Base-by-base conservation (phyloP, 371 early-diverging fungal genomes). In the Basidiobolus meristosporus region DNA sequence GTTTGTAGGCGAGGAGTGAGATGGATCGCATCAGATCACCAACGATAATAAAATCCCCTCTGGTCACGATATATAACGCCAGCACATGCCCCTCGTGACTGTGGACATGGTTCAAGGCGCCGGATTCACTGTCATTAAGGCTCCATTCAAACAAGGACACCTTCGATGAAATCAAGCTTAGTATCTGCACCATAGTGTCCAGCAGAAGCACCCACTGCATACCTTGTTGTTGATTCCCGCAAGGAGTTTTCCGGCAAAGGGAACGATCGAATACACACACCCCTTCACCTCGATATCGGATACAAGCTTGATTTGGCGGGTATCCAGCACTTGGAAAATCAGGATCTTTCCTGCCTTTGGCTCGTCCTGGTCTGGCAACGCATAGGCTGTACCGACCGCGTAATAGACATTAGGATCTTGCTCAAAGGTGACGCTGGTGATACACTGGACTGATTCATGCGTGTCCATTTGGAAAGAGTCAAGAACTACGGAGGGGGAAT, bases 1-100 rank as follows among this genome's bases (percentile, higher is more conserved):
- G 45, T 16, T 63, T 58, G 42, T 63, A 71, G 18, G 51, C 44
- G 36, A 82, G 53, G 10, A 88, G 42, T 0, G 77, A 57, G 14
- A 82, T 68, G 0, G 87, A 86, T 31, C 73, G 67, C 65, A 90
- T 74, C 43, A 92, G 33, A 53, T 95, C 96, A 14, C 85, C 92
- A 2, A 89, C 82, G 0, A 80, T 51, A 19, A 91, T 48, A 29
- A 63, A 62, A 43, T 85, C 74, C 11, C 78, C 85, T 9, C 51
- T 52, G 0, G 63, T 60, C 9, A 78, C 2, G 39, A 32, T 40
- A 52, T 56, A 61, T 56, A 66, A 6, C 45, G 52, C 21, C 56
- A 60, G 32, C 65, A 40, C 36, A 49, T 41, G 31, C 9, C 20
- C 36, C n/a, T 1, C 6, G 18, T 42, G 22, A 30, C n/a, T 16